Percentiles rank a stretch among this genome's conserved stretches.
Evolutionary conservation across 345 rosid species (phyloP).

Genomic region (Brassica napus): Da-Ae NC_063442.1:40141001-40141500

Average conservation of each 20-base stretch:
- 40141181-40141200: not conserved
- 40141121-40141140: slow-evolving; percentile 47
- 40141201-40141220: not conserved
- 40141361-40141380: slow-evolving; percentile 39
- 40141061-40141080: slow-evolving; percentile 47
- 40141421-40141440: slow-evolving; percentile 47
- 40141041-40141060: slow-evolving; percentile 61
- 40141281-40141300: not conserved
- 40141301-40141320: slow-evolving; percentile 46
- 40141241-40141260: no score
- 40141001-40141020: slow-evolving; percentile 34
- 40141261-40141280: not conserved
- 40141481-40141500: slow-evolving; percentile 41
- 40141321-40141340: slow-evolving; percentile 31
- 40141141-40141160: slow-evolving; percentile 47
- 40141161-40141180: slow-evolving; percentile 58
- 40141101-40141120: slow-evolving; percentile 48
- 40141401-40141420: slow-evolving; percentile 32
- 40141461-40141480: slow-evolving; percentile 32
- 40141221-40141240: slow-evolving; percentile 1
- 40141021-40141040: slow-evolving; percentile 40
- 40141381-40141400: slow-evolving; percentile 40
- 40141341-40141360: slow-evolving; percentile 35
- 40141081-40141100: slow-evolving; percentile 45
- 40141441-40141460: slow-evolving; percentile 35